These are phyloP conservation scores for Phylloporus sp. DNA, from an alignment of 768 basidiomycete genomes.

Conservation along the genomic window DNA sequence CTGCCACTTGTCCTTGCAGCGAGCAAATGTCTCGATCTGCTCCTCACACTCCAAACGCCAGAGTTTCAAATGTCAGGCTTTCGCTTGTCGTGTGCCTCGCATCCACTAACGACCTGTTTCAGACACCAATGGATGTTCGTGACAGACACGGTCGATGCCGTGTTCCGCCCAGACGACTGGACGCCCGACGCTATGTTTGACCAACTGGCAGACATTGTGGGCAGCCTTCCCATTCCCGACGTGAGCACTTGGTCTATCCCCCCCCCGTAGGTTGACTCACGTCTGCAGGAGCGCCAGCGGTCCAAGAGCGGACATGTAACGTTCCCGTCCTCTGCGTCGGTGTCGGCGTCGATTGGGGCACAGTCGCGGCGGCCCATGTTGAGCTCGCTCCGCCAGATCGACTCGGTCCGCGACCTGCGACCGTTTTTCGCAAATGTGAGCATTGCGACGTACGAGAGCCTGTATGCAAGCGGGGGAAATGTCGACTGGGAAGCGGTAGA, in stretches of 20 bases:
- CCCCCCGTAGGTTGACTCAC: background rate
- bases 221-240: slow-evolving; percentile 55
- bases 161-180: slow-evolving; percentile 83
- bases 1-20: slow-evolving; percentile 81
- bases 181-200: slow-evolving; percentile 88
- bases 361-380: slow-evolving; percentile 71
- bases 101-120: slow-evolving; percentile 6
- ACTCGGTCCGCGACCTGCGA: slow-evolving; percentile 80
- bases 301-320: slow-evolving; percentile 19
- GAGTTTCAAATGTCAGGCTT: slow-evolving; percentile 89
- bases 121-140: slow-evolving; percentile 99
- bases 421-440: slow-evolving; percentile 90
- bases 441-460: slow-evolving; percentile 83
- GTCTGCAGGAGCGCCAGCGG: slow-evolving; percentile 25
- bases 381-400: slow-evolving; percentile 63
- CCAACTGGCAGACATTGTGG: slow-evolving; percentile 78
- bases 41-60: slow-evolving; percentile 91
- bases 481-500: slow-evolving; percentile 93
- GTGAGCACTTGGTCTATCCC: slow-evolving; percentile 4
- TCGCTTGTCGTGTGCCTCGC: background rate
- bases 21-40: slow-evolving; percentile 89
- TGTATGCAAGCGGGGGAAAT: slow-evolving; percentile 76
- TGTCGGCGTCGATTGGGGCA: slow-evolving; percentile 31
- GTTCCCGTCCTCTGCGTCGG: slow-evolving; percentile 19
- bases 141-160: slow-evolving; percentile 94